Evolutionary conservation across 305 asterid species (phyloP).

Genomic region (Fraxinus velutina): DNA sequence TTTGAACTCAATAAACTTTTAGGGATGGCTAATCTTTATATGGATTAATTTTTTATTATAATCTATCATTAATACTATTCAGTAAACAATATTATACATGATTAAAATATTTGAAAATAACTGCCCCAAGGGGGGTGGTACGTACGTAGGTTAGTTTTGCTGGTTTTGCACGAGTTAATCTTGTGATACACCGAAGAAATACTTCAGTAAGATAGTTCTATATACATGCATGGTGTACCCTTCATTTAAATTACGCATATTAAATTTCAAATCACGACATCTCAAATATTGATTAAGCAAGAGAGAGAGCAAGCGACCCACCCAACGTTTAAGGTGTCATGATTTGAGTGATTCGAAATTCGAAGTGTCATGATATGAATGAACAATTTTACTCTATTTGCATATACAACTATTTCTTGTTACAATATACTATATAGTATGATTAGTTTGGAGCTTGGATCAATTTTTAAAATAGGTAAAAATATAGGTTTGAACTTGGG

Average conservation of each 20-base stretch:
- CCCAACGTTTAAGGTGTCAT: neutral
- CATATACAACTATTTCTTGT: neutral
- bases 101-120: neutral
- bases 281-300: neutral
- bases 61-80: neutral
- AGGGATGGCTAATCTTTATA: neutral
- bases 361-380: neutral
- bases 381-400: neutral
- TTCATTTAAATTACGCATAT: neutral
- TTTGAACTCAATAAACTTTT: neutral
- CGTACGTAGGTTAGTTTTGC: neutral
- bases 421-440: neutral
- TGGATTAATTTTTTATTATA: too few species aligned
- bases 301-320: too few species aligned
- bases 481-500: neutral
- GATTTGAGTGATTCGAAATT: neutral
- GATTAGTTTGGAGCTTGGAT: too few species aligned
- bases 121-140: neutral
- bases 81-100: neutral
- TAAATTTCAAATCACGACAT: neutral
- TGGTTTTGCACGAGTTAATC: neutral
- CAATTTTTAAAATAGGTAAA: neutral
- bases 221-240: neutral
- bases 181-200: neutral
- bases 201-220: neutral